Evolutionary conservation across 1,284 basidiomycete genomes (phyloP).

Genomic region (Trichosporon faecale): DNA sequence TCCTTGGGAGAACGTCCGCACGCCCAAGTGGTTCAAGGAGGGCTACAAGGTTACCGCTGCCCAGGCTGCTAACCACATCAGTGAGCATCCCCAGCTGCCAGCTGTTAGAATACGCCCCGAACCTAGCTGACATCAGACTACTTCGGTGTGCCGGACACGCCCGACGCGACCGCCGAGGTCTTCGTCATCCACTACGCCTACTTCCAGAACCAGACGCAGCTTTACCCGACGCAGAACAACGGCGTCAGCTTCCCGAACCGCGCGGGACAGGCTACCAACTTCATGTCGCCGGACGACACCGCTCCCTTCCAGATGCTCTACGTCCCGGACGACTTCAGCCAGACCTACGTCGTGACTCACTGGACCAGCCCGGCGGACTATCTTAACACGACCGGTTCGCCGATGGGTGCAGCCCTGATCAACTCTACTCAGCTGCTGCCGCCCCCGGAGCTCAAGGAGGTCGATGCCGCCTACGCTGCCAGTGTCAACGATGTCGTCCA

Average conservation of each 20-base stretch:
- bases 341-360: slow-evolving; percentile 66
- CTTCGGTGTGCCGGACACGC: slow-evolving; percentile 65
- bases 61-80: slow-evolving; percentile 49
- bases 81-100: slow-evolving; percentile 22
- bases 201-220: slow-evolving; percentile 72
- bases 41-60: slow-evolving; percentile 42
- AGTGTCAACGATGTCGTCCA: slow-evolving; percentile 70
- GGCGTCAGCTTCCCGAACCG: slow-evolving; percentile 66
- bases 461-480: slow-evolving; percentile 68
- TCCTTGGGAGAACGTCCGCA: slow-evolving; percentile 62
- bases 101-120: too few relatives aligned
- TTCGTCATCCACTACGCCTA: slow-evolving; percentile 84
- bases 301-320: slow-evolving; percentile 75
- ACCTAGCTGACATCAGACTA: slow-evolving; percentile 58
- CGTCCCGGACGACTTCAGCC: slow-evolving; percentile 74
- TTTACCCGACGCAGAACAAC: slow-evolving; percentile 56
- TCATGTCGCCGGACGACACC: slow-evolving; percentile 64
- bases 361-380: slow-evolving; percentile 49
- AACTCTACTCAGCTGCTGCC: slow-evolving; percentile 72
- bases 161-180: slow-evolving; percentile 67
- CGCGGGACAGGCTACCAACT: slow-evolving; percentile 70
- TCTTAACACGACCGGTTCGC: slow-evolving; percentile 34
- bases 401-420: slow-evolving; percentile 50
- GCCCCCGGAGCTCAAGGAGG: slow-evolving; percentile 66
- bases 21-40: slow-evolving; percentile 57